Percentiles rank a stretch among this genome's conserved stretches.
Evolutionary conservation across 129 eudicot species (phyloP).

Genomic region (Flaveria brownii): DNA sequence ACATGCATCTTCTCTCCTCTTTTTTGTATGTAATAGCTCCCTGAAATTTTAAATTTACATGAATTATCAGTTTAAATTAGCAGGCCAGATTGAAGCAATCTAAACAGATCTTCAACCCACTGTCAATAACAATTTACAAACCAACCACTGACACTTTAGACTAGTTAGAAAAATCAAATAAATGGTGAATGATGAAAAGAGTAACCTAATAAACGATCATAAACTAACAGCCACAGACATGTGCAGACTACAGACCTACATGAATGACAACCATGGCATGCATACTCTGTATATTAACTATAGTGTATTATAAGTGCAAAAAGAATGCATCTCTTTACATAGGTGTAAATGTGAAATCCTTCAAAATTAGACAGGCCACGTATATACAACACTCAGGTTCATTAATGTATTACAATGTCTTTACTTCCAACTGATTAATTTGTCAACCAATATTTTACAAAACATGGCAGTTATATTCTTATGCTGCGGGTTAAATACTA

Average conservation of each 20-base stretch:
- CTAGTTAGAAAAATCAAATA: not conserved
- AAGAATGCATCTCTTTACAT: not conserved
- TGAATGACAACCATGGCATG: no score
- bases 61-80: not conserved
- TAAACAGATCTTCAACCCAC: conserved; percentile 20
- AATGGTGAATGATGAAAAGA: not conserved
- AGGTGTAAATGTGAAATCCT: not conserved
- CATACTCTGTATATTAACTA: not conserved
- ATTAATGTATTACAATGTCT: not conserved
- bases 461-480: not conserved
- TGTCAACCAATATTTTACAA: no score
- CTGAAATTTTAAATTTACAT: conserved; percentile 40
- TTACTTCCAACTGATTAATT: not conserved
- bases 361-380: not conserved
- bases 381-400: not conserved
- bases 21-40: conserved; percentile 64
- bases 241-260: no score
- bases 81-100: not conserved
- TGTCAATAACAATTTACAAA: conserved; percentile 1
- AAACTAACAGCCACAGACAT: not conserved
- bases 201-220: conserved; percentile 2
- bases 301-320: not conserved
- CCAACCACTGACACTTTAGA: not conserved
- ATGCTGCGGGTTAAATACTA: not conserved
- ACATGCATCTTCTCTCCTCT: conserved; percentile 66